Base-by-base conservation (phyloP, 75 land plant genomes). In the Isoetes taiwanensis region DNA sequence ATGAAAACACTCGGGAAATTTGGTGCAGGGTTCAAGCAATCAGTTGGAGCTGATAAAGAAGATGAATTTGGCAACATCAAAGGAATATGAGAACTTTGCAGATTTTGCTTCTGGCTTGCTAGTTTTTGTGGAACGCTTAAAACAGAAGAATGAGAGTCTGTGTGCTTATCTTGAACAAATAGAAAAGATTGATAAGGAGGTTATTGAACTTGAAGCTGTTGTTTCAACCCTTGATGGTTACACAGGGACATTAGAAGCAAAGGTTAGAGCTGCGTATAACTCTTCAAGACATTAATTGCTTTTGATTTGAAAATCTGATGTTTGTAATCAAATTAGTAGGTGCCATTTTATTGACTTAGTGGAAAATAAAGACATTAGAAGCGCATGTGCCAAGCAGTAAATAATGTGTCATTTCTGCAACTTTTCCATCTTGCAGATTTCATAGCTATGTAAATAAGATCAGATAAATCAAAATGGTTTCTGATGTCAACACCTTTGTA, bases 81-180 rank as follows among this genome's bases (percentile, higher is more conserved):
- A 79, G 14, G 98, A 91, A 61, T 84, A 91, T 60, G 71, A 79
- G 19, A 68, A 71, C 27, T 81, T 71, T 60, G 98, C 82, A 2
- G 98, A 91, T 33, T 62, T 91, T 54, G 89, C 98, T 12, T 74
- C 85, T 10, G 98, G 98, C 4, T 41, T 84, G 19, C 72, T 86
- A 2, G 83, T 87, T 9, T 91, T 78, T 65, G 89, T 91, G 34
- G 89, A 84, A 70, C 87, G 82, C 34, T 43, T 87, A 62, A 91
- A 81, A 59, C 12, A 54, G 33, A 86, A 91, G 57, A 84, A 76
- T 46, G 63, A 73, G 1, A 62, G 64, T 50, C 81, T 83, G 26
- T 77, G 76, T 10, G 75, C 68, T 28, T 81, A 75, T 67, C 64
- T 73, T 23, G 54, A 87, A 41, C 61, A 57, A 30, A 76, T 76